phyloP scores from a whole-genome alignment of 2,329 filamentous ascomycete species.

The Venturia carpophila region DNA sequence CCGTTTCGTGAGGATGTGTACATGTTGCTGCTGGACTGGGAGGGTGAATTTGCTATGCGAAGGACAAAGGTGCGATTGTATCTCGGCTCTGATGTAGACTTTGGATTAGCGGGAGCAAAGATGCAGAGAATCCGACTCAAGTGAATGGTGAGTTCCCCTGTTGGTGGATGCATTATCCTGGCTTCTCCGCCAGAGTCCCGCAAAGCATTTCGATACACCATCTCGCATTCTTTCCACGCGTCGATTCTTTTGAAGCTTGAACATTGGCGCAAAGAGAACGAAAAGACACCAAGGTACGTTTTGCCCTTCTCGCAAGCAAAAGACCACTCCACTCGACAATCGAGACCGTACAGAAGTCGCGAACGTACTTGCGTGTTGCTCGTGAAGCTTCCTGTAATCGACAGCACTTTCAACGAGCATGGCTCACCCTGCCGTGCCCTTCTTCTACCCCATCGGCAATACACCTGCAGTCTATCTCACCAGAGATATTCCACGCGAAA shows the following conservation, averaged over 20 bases:
- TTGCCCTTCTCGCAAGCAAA: no score
- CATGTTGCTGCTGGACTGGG: conserved; percentile 15
- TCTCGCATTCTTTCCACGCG: background rate
- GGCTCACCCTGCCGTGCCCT: conserved; percentile 18
- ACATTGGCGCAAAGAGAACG: background rate
- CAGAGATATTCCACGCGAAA: conserved; percentile 41
- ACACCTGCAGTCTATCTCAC: conserved; percentile 46
- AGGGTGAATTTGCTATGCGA: background rate
- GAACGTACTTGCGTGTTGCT: no score
- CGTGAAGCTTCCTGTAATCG: background rate
- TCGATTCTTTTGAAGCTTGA: background rate
- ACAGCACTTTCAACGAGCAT: background rate
- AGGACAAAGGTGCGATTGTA: conserved; percentile 16
- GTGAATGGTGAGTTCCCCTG: background rate
- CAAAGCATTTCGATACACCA: background rate
- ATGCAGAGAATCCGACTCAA: conserved; percentile 1
- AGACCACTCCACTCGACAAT: background rate
- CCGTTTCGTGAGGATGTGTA: conserved; percentile 9
- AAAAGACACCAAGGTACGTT: background rate
- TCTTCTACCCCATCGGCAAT: conserved; percentile 38
- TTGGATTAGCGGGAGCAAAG: background rate
- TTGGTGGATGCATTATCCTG: background rate
- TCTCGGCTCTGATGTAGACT: conserved; percentile 7
- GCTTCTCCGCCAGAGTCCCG: background rate
- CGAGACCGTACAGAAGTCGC: no score